Conservation (phyloP, 768 basidiomycete genomes). For the Termitomyces sp. region DNA sequence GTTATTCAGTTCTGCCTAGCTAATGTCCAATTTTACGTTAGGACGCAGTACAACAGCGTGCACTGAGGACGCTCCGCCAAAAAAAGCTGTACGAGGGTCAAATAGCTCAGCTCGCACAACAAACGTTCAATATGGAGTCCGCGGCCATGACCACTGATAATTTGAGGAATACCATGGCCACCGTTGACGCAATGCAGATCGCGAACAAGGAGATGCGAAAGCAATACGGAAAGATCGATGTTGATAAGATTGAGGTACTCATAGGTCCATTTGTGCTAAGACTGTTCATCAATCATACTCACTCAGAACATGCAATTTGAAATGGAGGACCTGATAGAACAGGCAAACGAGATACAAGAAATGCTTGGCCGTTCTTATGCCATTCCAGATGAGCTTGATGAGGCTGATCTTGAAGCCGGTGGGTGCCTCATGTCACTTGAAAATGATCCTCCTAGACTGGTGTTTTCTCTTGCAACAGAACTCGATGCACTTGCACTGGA, state of each 20-base stretch:
- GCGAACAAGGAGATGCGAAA: constrained; percentile 96
- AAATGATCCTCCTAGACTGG: not conserved
- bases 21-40: constrained; percentile 22
- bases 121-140: constrained; percentile 98
- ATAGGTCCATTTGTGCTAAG: constrained; percentile 13
- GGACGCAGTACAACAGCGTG: constrained; percentile 93
- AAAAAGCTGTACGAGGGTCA: constrained; percentile 95
- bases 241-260: constrained; percentile 94
- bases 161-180: constrained; percentile 97
- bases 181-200: constrained; percentile 90
- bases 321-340: constrained; percentile 96
- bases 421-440: constrained; percentile 15
- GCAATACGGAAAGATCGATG: constrained; percentile 95
- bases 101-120: constrained; percentile 85
- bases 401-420: constrained; percentile 97
- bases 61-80: constrained; percentile 87
- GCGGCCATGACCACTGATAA: constrained; percentile 96
- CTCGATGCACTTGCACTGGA: constrained; percentile 91
- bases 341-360: constrained; percentile 98
- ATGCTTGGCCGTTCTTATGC: constrained; percentile 89
- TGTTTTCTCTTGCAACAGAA: constrained; percentile 43
- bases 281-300: not conserved
- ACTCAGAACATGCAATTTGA: constrained; percentile 88
- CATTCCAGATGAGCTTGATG: constrained; percentile 96
- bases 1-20: not conserved